Evolutionary conservation across 345 rosid genomes (phyloP).

Genomic region (Physaria fendleri): DNA sequence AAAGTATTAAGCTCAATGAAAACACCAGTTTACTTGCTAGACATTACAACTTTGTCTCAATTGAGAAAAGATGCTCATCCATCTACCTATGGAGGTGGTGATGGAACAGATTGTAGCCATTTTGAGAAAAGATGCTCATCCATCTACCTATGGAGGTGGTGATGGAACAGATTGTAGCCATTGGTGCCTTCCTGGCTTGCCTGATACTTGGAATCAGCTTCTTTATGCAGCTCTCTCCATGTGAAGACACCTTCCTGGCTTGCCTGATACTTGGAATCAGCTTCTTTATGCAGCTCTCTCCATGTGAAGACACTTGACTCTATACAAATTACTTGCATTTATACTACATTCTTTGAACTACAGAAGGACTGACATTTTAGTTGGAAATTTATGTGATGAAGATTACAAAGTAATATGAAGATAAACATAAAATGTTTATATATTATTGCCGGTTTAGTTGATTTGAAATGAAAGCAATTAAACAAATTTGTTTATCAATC

Average conservation of each 20-base stretch:
- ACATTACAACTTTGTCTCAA: slow-evolving; percentile 80
- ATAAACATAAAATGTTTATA: no score
- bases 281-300: slow-evolving; percentile 75
- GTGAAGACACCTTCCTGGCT: slow-evolving; percentile 96
- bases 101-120: slow-evolving; percentile 81
- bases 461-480: no score
- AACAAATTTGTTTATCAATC: no score
- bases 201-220: slow-evolving; percentile 96
- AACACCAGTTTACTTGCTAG: slow-evolving; percentile 65
- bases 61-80: slow-evolving; percentile 93
- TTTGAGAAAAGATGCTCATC: slow-evolving; percentile 98
- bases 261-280: slow-evolving; percentile 97
- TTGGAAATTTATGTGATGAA: no score
- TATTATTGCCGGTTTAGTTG: no score
- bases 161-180: slow-evolving; percentile 83
- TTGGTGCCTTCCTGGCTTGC: slow-evolving; percentile 96
- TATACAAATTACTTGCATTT: no score
- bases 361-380: no score
- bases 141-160: slow-evolving; percentile 49
- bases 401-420: no score
- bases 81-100: slow-evolving; percentile 45
- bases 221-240: slow-evolving; percentile 77
- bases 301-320: slow-evolving; percentile 34
- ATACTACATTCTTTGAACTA: no score
- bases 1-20: slow-evolving; percentile 51